A percentile compares a stretch with the other conserved stretches of the same genome.
Conservation (phyloP, 495 filamentous ascomycete genomes). For the Podospora sp. region DNA sequence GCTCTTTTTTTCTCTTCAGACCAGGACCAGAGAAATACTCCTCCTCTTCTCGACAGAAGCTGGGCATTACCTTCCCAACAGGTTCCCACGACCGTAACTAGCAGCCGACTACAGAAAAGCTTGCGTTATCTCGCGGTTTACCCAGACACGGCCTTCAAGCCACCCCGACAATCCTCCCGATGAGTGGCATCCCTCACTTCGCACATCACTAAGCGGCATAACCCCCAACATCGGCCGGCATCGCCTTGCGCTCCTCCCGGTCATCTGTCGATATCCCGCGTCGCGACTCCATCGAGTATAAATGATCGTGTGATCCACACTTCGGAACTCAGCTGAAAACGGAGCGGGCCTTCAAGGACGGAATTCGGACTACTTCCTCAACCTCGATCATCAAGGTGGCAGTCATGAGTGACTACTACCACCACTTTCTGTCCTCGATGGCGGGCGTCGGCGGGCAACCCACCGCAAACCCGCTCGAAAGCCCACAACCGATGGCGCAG, state of each 20-base stretch:
- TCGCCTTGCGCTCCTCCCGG: not conserved
- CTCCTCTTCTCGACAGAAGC: slow-evolving; percentile 11
- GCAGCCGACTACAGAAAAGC: slow-evolving; percentile 6
- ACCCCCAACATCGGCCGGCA: not conserved
- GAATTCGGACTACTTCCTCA: not conserved
- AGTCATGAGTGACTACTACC: slow-evolving; percentile 54
- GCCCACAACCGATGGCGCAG: slow-evolving; percentile 39
- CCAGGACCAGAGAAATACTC: slow-evolving; percentile 4
- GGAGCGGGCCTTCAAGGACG: not conserved
- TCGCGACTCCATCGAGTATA: slow-evolving; percentile 2
- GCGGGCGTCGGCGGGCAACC: slow-evolving; percentile 45
- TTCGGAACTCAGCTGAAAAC: not conserved
- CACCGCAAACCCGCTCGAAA: slow-evolving; percentile 38
- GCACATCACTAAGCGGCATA: not conserved
- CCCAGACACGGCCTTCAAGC: not conserved
- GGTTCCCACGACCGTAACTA: not conserved
- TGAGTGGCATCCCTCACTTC: not conserved
- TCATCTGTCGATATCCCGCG: not conserved
- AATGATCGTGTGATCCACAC: not conserved
- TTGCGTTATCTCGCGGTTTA: not conserved
- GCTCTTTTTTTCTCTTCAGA: slow-evolving; percentile 17
- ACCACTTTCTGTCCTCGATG: slow-evolving; percentile 51
- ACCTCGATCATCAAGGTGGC: not conserved
- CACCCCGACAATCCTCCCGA: not conserved
- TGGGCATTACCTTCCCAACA: slow-evolving; percentile 16